Base-by-base conservation (phyloP, 176 grass and related monocot genomes). In the Oryza coarctata region DNA sequence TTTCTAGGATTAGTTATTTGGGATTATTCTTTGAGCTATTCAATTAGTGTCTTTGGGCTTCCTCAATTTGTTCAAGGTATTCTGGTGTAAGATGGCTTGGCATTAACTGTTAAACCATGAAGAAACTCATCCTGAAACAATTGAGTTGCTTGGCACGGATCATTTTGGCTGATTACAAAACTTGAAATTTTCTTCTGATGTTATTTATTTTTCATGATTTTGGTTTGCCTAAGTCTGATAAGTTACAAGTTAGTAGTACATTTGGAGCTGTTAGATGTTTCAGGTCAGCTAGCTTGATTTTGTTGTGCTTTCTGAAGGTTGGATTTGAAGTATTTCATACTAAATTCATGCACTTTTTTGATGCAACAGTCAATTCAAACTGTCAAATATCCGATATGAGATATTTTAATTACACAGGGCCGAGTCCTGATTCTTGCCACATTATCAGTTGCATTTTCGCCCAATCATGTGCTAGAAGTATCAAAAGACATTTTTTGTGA, bases 241-340 rank as follows among this genome's bases (percentile, higher is more conserved):
- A 22, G 18, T 3, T 60, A 18, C 6, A 60, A 60, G 55, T 60
- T 60, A 25, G n/a, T 60, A 60, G 1, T 60, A 23, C n/a, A 29
- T 70, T 66, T 86, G n/a, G 14, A 50, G 9, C 63, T 40, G 9
- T 60, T 45, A 74, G 52, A 23, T 25, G 13, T 70, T 70, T 26
- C 10, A 39, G 38, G 8, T 2, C 38, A 58, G 50, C 35, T 45
- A 47, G 38, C 70, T 60, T 38, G 52, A 60, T 28, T 52, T 44
- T 23, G 52, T 67, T 30, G n/a, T 38, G 49, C 30, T 17, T 69
- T 33, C 79, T 30, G 14, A 39, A 81, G 23, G 68, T 27, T 57
- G 23, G 66, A 30, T 62, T 62, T 82, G 65, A 80, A 36, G 13
- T 57, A 80, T 57, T 70, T 82, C 2, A 27, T 8, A 65, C 57